Evolutionary conservation across 305 asterid genomes (phyloP).

Genomic region (Fraxinus latifolia): DNA sequence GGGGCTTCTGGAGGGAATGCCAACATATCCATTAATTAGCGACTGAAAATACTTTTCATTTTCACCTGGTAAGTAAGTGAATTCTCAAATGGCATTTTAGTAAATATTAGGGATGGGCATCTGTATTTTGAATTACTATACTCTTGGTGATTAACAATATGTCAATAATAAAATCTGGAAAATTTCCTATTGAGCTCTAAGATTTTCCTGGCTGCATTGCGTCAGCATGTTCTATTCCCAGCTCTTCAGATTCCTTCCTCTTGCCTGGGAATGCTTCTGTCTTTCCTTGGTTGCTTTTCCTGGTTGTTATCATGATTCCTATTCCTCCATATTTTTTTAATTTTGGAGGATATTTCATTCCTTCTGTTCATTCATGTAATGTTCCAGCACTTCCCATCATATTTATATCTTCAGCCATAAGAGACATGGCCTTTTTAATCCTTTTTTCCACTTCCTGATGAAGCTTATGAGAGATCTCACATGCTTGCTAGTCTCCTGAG

Average conservation of each 20-base stretch:
- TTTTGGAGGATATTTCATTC: not conserved
- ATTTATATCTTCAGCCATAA: not conserved
- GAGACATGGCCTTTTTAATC: not conserved
- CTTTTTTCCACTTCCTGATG: not conserved
- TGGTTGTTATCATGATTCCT: not conserved
- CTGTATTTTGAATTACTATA: not conserved
- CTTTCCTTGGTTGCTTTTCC: slow-evolving; percentile 6
- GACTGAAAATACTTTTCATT: not conserved
- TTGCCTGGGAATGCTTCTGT: not conserved
- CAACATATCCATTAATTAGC: not conserved
- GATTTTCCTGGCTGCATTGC: not conserved
- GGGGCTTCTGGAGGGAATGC: not conserved
- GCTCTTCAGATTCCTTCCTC: not conserved
- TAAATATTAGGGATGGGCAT: not conserved
- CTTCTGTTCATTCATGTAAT: not conserved
- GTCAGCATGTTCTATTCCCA: not conserved
- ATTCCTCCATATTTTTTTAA: not conserved
- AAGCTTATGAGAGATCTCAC: not conserved
- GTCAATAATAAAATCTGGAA: not conserved
- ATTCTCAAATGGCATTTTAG: not conserved
- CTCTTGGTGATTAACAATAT: not conserved
- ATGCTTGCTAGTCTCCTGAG: not conserved
- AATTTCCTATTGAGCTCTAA: not conserved
- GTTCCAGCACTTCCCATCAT: not conserved
- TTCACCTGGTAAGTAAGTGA: not conserved